Percentiles rank a stretch among this genome's conserved stretches.
Conservation (phyloP, 257 asterid species). For the Fraxinus americana region DNA sequence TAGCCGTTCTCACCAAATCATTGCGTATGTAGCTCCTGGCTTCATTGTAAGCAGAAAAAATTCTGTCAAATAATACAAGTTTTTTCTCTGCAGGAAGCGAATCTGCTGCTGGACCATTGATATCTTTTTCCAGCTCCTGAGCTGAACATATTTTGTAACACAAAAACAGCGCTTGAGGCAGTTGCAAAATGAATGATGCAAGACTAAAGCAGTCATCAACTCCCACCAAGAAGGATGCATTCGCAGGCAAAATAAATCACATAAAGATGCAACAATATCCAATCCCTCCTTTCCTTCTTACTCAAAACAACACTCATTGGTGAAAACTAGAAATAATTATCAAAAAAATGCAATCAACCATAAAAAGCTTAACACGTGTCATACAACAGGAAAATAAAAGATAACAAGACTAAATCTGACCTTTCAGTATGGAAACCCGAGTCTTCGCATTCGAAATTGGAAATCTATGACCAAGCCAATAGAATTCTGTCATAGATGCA, state of each 20-base stretch:
- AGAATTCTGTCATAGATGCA: constrained; percentile 90
- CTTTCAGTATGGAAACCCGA: constrained; percentile 86
- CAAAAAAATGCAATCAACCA: background rate
- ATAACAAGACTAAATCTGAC: constrained; percentile 39
- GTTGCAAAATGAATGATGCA: constrained; percentile 12
- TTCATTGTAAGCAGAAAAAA: constrained; percentile 87
- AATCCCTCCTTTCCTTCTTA: background rate
- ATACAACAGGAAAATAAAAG: constrained; percentile 8
- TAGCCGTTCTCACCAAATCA: constrained; percentile 67
- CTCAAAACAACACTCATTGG: background rate
- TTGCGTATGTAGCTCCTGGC: constrained; percentile 84
- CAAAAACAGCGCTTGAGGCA: constrained; percentile 34
- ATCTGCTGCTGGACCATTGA: constrained; percentile 76
- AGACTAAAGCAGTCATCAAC: constrained; percentile 12
- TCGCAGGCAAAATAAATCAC: background rate
- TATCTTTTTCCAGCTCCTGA: constrained; percentile 93
- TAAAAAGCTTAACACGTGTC: background rate
- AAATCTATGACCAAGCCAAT: constrained; percentile 87
- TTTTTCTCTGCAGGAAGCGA: constrained; percentile 79
- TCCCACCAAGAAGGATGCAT: constrained; percentile 5
- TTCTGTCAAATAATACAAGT: constrained; percentile 76
- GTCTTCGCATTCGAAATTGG: constrained; percentile 96
- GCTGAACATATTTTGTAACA: constrained; percentile 57
- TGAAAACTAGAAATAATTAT: background rate
- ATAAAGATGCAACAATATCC: background rate